Base-by-base conservation (phyloP, 2,329 filamentous ascomycete genomes). In the Hyphodiscus sp. region DNA sequence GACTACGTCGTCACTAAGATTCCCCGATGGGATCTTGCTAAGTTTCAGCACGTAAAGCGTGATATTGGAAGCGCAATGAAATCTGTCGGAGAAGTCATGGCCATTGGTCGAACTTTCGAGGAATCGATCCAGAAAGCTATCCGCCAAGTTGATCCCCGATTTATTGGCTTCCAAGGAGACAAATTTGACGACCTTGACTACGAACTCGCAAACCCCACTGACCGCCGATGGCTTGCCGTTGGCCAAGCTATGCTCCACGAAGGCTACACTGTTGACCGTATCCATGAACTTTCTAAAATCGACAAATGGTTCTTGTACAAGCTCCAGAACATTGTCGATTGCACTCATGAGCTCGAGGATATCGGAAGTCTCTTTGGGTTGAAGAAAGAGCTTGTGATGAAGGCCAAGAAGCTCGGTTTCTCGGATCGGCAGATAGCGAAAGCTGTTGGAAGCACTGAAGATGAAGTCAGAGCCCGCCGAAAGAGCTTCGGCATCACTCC, bases 261-360 rank as follows among this genome's bases (percentile, higher is more conserved):
- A 75, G 87, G 87, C 72, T 99, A 99, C 78, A 83, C 89, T 1
- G 91, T 96, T 46, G 92, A 99, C 61, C 85, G 81, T 70, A 80
- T 99, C 16, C 91, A 97, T 69, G 90, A 96, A 7, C 77, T 99
- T 63, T 95, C 88, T 74, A 96, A 96, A 80, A 99, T 99, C 66
- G 94, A 97, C 77, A 96, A 95, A 75, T 97, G 94, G 94, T 99
- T 99, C 80, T 76, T 99, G 65, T 83, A 96, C 83, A 97, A 99
- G 81, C 83, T 99, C 49, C 86, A 96, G 75, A 97, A 97, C 77
- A 89, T 99, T 66, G 94, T 96, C 50, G 83, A 97, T 72, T 91
- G 87, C 76, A 89, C 87, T 56, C 83, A 83, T 61, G 89, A 95
- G 70, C 83, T 99, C 58, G 83, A 96, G 75, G 82, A 86, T 30